Conservation (phyloP, 1,284 basidiomycete genomes). For the Marasmius fiardii region DNA sequence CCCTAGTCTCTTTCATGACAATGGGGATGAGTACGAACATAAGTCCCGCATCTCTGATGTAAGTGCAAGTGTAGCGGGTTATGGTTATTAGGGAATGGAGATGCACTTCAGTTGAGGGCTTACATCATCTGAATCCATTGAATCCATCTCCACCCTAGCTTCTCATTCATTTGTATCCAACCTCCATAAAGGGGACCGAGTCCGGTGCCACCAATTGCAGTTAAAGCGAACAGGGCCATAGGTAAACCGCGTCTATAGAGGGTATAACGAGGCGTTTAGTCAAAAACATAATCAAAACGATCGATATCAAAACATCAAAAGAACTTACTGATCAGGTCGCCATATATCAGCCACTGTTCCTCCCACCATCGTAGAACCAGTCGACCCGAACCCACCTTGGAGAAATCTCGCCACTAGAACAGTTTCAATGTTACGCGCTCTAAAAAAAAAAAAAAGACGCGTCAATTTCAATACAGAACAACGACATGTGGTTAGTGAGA, state of each 20-base stretch:
- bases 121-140: no score
- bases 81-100: background rate
- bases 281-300: background rate
- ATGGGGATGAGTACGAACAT: slow-evolving; percentile 43
- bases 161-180: slow-evolving; percentile 64
- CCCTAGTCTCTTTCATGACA: slow-evolving; percentile 62
- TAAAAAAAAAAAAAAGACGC: slow-evolving; percentile 22
- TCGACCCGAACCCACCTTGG: slow-evolving; percentile 68
- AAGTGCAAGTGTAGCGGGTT: no score
- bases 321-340: slow-evolving; percentile 50
- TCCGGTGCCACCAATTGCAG: slow-evolving; percentile 59
- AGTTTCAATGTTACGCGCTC: slow-evolving; percentile 65
- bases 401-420: slow-evolving; percentile 68
- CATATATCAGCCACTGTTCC: slow-evolving; percentile 77
- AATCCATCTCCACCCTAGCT: no score
- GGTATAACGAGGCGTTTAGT: no score
- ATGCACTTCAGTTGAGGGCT: background rate
- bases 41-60: slow-evolving; percentile 39
- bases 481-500: slow-evolving; percentile 3
- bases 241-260: slow-evolving; percentile 71
- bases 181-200: slow-evolving; percentile 65
- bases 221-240: slow-evolving; percentile 64
- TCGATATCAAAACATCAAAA: slow-evolving; percentile 2
- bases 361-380: slow-evolving; percentile 70
- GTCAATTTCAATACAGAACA: no score